These are phyloP conservation scores for Apophysomyces ossiformis DNA, from an alignment of 371 early-diverging fungal species.

Conservation along the genomic window DNA sequence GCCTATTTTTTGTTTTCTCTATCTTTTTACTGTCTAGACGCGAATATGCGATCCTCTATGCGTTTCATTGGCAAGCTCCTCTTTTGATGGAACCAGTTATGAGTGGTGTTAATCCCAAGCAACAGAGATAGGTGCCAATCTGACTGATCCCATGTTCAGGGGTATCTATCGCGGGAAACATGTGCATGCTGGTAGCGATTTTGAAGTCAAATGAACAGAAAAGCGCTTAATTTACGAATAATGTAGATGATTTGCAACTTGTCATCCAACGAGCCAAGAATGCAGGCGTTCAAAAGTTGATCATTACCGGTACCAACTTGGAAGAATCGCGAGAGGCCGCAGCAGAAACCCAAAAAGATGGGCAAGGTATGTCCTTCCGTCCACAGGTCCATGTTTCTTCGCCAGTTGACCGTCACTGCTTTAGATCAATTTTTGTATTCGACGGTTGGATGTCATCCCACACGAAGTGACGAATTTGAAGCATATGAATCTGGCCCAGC, in stretches of 20 bases:
- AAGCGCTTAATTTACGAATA: not conserved
- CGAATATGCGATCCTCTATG: not conserved
- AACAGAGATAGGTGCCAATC: constrained; percentile 82
- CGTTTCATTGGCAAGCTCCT: not conserved
- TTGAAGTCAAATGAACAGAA: not conserved
- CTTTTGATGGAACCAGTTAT: not conserved
- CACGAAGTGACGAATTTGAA: constrained; percentile 80
- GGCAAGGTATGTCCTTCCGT: not conserved
- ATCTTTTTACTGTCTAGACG: too few species aligned
- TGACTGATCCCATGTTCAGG: constrained; percentile 85
- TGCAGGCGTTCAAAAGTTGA: constrained; percentile 72
- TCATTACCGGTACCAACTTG: constrained; percentile 80
- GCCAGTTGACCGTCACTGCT: not conserved
- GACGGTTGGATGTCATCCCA: constrained; percentile 92
- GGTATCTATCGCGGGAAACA: constrained; percentile 83
- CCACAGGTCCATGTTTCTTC: not conserved
- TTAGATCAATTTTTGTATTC: constrained; percentile 54
- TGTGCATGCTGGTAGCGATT: constrained; percentile 62
- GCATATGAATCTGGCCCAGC: constrained; percentile 57
- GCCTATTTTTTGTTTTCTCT: too few species aligned
- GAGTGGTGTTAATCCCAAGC: not conserved
- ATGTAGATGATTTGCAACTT: constrained; percentile 67
- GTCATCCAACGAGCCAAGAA: constrained; percentile 69
- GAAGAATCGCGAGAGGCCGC: constrained; percentile 63
- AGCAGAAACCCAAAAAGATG: constrained; percentile 8